Base-by-base conservation (phyloP, 208 protist species). In the Wallacemonas rigidus region DNA sequence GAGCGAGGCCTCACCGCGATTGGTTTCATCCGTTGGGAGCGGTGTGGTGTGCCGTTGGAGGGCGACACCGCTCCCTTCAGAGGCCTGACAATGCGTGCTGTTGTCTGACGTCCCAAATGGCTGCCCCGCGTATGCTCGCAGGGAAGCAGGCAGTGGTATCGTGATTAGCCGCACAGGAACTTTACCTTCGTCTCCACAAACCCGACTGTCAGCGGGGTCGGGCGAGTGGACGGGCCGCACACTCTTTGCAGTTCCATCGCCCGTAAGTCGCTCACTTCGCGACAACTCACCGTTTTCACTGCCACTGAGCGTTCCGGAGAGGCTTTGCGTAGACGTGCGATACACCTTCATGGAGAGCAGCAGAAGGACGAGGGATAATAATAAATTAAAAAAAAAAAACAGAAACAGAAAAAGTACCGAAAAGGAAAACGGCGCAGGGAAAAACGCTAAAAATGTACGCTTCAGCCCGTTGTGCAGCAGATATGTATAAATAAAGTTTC, bases 351-450 rank as follows among this genome's bases (percentile, higher is more conserved):
- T 65, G 41, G 45, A 12, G 45, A 12, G 45, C 45, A 12, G 12
- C 6, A 50, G 45, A 26, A 26, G 26, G 26, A 26, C 45, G 6
- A 50, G 8, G 8, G 6, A 50, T 14, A 74, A 65, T 6, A 40
- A 41, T n/a, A 67, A 50, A 50, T 53, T 57, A 47, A 71, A 26
- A 48, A 64, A 8, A 14, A 51, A 68, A 53, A 56, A 57, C 54
- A 60, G 55, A 26, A 68, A 67, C 58, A 60, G 65, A 67, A 48
- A 67, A 67, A 56, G 5, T 69, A 43, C 65, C 6, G 17, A 61
- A 67, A 35, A 77, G 41, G 51, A 72, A 72, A 40, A 67, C 60
- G 39, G n/a, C 68, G 12, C 26, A 26, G 26, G 26, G 26, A 26
- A 53, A 58, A n/a, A 68, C 55, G 40, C 38, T 72, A 54, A 72